phyloP scores from a whole-genome alignment of 192 early-diverging fungal species.

The Ramicandelaber brevisporus region DNA sequence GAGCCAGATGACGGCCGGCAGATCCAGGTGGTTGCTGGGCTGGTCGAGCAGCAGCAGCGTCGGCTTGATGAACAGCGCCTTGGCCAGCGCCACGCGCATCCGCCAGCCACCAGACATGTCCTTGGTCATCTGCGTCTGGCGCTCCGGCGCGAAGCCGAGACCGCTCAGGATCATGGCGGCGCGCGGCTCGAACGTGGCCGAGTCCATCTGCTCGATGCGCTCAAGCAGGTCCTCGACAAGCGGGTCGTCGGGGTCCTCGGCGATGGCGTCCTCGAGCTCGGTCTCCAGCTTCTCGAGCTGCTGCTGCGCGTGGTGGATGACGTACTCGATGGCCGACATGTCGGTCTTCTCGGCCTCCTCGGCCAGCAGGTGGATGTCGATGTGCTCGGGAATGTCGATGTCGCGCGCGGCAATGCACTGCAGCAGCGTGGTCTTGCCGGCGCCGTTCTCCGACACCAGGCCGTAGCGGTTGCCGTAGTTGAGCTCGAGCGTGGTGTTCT shows the following conservation, averaged over 20 bases:
- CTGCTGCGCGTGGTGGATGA: conserved; percentile 65
- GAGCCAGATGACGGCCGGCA: conserved; percentile 71
- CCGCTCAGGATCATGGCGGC: conserved; percentile 77
- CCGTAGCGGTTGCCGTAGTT: conserved; percentile 97
- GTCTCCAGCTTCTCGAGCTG: conserved; percentile 82
- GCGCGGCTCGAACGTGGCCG: conserved; percentile 78
- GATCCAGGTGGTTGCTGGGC: conserved; percentile 79
- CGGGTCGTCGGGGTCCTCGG: conserved; percentile 60
- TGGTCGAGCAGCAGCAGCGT: conserved; percentile 82
- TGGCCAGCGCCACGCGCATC: conserved; percentile 92
- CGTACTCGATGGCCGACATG: conserved; percentile 69
- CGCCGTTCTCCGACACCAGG: conserved; percentile 85
- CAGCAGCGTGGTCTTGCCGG: conserved; percentile 90
- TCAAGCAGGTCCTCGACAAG: conserved; percentile 86
- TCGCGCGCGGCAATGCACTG: conserved; percentile 79
- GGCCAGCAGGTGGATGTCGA: conserved; percentile 91
- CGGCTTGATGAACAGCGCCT: conserved; percentile 83
- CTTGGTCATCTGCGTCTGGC: conserved; percentile 82
- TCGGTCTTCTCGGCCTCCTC: conserved; percentile 90
- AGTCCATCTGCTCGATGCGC: conserved; percentile 82
- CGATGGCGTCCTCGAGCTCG: conserved; percentile 62
- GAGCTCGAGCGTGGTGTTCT: conserved; percentile 83
- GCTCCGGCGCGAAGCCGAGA: conserved; percentile 69
- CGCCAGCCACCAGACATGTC: conserved; percentile 99
- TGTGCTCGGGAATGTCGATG: conserved; percentile 83